Evolutionary conservation across 2,329 filamentous ascomycete genomes (phyloP), one percentile per base, ranked within the genome.

Genomic region (Magnaporthiopsis poae): DNA sequence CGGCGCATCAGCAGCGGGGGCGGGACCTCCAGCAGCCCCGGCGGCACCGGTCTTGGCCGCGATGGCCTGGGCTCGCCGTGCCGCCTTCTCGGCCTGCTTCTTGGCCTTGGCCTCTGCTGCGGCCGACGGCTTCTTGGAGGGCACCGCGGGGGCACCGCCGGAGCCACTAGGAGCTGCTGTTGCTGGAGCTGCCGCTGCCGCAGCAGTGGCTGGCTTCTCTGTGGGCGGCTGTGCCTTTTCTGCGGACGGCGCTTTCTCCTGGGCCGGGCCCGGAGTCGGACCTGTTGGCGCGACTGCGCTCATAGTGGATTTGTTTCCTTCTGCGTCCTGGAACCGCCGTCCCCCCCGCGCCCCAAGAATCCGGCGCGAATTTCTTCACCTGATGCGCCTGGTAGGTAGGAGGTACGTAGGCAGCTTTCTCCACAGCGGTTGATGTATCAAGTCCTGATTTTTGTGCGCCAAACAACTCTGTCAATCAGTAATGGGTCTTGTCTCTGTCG

Each of bases 41-140:
- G 76, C 75, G 67, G 77, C 77, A 1, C 80, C 77, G 36, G 74
- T 74, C 69, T 84, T 84, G 4, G 82, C 80, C 36, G 81, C 80
- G 75, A 89, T 91, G 72, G 83, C 86, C 73, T 88, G 88, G 63
- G 90, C 91, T 79, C 94, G 85, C 68, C 91, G 84, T 62, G 92
- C 92, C 65, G 90, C 90, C 80, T 97, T 98, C 76, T 97, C 94
- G 39, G 91, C 93, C 76, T 96, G 94, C 69, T 90, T 89, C 75
- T 87, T 88, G 73, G 93, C 94, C 79, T 98, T 98, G 73, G 96
- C 75, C 77, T 96, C 90, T 27, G 64, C 64, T 2, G 91, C 92
- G 52, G 84, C 84, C 1, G 90, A 87, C 39, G 90, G 80, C 75
- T 91, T 90, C 72, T 71, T 71, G 21, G 77, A 75, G 5, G 75